These are phyloP conservation scores for Rhizoclosmatium hyalinum DNA, from an alignment of 371 early-diverging fungal genomes.

Conservation along the genomic window DNA sequence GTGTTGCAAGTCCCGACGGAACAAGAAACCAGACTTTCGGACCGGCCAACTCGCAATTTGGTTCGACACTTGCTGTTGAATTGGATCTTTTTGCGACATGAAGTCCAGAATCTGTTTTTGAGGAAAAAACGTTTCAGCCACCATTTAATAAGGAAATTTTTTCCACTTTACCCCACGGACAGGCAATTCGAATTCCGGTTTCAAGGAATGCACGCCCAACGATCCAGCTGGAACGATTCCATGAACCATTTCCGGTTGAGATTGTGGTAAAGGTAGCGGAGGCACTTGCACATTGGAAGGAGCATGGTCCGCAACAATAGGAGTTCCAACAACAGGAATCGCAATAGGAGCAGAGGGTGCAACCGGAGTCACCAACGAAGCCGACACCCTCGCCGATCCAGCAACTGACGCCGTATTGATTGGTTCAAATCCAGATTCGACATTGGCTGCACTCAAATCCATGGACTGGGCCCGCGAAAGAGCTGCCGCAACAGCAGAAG, in stretches of 20 bases:
- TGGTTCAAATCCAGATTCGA: neutral
- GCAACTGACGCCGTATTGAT: neutral
- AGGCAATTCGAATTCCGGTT: conserved; percentile 28
- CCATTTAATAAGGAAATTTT: neutral
- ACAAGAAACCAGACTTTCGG: conserved; percentile 36
- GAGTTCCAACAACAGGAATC: neutral
- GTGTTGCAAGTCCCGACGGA: conserved; percentile 32
- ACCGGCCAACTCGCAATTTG: conserved; percentile 37
- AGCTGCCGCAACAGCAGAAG: neutral
- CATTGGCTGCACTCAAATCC: neutral
- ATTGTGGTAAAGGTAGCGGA: neutral
- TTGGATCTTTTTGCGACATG: conserved; percentile 17
- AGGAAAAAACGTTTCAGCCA: neutral
- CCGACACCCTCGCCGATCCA: neutral
- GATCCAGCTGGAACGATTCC: conserved; percentile 22
- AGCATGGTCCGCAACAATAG: neutral
- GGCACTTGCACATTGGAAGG: neutral
- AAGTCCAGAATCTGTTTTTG: conserved; percentile 20
- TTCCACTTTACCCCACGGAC: conserved; percentile 9
- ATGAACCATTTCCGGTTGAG: neutral
- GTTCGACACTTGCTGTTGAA: neutral
- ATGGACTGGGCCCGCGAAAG: neutral
- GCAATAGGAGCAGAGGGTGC: neutral
- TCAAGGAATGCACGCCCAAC: conserved; percentile 17
- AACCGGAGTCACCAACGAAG: too few relatives aligned